Evolutionary conservation across 768 basidiomycete species (phyloP).

Genomic region (Mycena sanguinolenta): DNA sequence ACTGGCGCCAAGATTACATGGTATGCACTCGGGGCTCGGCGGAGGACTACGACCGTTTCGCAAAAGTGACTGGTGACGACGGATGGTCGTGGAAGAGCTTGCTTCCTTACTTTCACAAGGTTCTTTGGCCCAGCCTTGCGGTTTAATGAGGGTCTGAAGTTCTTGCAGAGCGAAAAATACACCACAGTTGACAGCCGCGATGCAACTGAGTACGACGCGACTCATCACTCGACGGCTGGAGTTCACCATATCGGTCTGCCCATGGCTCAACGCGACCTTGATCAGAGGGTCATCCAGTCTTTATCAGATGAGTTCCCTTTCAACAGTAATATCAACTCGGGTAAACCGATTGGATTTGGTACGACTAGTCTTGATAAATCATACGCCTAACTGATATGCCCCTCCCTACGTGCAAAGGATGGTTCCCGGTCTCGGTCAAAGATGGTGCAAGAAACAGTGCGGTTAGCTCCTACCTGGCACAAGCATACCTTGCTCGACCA

Average conservation of each 20-base stretch:
- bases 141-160: too few species aligned
- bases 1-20: background rate
- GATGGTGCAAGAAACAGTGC: background rate
- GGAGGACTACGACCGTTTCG: background rate
- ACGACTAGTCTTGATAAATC: background rate
- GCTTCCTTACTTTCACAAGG: background rate
- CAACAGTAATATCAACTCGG: background rate
- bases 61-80: background rate
- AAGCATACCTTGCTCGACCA: slow-evolving; percentile 40
- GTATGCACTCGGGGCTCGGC: background rate
- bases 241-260: background rate
- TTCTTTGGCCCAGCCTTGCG: background rate
- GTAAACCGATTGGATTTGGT: background rate
- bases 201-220: background rate
- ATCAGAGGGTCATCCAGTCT: background rate
- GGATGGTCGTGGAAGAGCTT: background rate
- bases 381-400: background rate
- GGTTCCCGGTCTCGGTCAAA: background rate
- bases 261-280: too few species aligned
- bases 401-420: too few species aligned
- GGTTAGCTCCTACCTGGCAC: slow-evolving; percentile 48
- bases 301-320: background rate
- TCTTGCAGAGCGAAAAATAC: background rate
- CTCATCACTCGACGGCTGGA: background rate
- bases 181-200: background rate